Base-by-base conservation (phyloP, 2,329 filamentous ascomycete genomes). In the Graphiopsis chlorocephala region DNA sequence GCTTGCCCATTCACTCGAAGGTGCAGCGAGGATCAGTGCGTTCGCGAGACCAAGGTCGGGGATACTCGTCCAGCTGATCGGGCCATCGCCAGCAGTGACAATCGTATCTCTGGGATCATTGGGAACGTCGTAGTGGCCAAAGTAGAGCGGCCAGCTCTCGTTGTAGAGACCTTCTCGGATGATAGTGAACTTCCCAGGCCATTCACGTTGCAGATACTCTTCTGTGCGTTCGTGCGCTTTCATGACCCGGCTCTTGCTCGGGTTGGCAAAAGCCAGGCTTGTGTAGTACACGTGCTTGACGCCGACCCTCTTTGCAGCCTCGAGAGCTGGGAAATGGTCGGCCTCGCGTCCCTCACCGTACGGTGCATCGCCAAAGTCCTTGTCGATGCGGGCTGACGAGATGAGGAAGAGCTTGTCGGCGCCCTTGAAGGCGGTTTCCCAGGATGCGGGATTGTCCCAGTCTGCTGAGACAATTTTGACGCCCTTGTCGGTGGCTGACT, bases 211-310 rank as follows among this genome's bases (percentile, higher is more conserved):
- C 60, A 83, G 67, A 56, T 79, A 80, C 17, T 69, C 68, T 67
- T 82, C 80, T 0, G 81, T 82, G 4, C 79, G 72, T n/a, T 78
- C 76, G 65, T 83, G 81, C 1, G 80, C 80, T 4, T 73, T 74
- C 81, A 82, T 82, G 4, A 82, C 80, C 8, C 73, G 70, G 1
- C 78, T 77, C 63, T 79, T 77, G 33, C 76, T 78, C 0, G 77
- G 77, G 45, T 76, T 78, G 8, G 69, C 72, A 61, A 82, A 82
- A 0, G 74, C 79, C 6, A 83, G 74, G 6, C 76, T 79, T 1
- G 79, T 79, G 72, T 82, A 82, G 70, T 81, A 82, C 52, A 83
- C 73, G 68, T 82, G 80, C 65, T 78, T 72, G 0, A 82, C 76
- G 14, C 79, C 78, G 2, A 72, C 78, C 45, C 74, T 69, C 12